Evolutionary conservation across 257 asterid species (phyloP).

Genomic region (Lavandula angustifolia): DNA sequence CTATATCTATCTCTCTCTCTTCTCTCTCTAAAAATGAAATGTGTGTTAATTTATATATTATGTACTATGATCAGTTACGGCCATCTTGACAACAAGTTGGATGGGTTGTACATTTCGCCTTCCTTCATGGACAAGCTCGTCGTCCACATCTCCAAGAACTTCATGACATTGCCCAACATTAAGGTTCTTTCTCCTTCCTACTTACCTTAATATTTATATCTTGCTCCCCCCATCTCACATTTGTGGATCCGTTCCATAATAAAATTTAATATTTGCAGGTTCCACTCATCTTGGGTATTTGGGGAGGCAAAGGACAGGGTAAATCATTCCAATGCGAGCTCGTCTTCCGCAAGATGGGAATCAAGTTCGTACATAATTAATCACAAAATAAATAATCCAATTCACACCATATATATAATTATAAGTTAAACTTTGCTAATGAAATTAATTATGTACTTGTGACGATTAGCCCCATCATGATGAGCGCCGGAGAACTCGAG

Average conservation of each 20-base stretch:
- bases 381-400: too few species aligned
- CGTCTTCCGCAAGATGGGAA: slow-evolving; percentile 61
- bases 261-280: slow-evolving; percentile 21
- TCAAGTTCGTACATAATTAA: slow-evolving; percentile 34
- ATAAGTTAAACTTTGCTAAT: too few species aligned
- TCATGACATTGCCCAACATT: slow-evolving; percentile 57
- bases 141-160: slow-evolving; percentile 55
- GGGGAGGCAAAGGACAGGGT: slow-evolving; percentile 73
- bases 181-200: slow-evolving; percentile 31
- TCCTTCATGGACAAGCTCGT: slow-evolving; percentile 63
- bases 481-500: slow-evolving; percentile 69
- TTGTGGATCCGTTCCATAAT: too few species aligned
- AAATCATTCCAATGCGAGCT: slow-evolving; percentile 70
- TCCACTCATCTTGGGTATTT: slow-evolving; percentile 55
- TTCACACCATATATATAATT: too few species aligned
- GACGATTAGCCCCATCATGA: slow-evolving; percentile 52
- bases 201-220: too few species aligned
- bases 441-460: too few species aligned
- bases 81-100: slow-evolving; percentile 45
- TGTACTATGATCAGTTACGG: background rate
- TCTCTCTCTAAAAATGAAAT: too few species aligned
- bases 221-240: too few species aligned
- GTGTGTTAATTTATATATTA: too few species aligned
- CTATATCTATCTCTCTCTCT: too few species aligned
- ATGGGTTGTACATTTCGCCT: slow-evolving; percentile 54